Percentiles rank a stretch among this genome's conserved stretches.
Evolutionary conservation across 2,329 filamentous ascomycete genomes (phyloP).

Genomic region (Cytospora chrysosperma): DNA sequence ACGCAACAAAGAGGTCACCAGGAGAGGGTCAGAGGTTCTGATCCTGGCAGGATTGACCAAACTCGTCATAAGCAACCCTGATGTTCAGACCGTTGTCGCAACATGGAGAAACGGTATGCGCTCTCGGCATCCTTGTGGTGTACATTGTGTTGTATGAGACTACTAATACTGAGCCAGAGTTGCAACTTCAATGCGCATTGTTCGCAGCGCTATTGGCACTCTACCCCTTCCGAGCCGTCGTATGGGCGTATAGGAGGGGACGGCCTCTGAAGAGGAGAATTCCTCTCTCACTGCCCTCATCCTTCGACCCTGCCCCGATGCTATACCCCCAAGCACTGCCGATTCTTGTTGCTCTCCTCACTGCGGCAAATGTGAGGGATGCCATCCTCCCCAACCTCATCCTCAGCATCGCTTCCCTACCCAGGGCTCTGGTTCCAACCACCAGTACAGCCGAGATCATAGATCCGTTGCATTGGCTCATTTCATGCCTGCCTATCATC

Average conservation of each 20-base stretch:
- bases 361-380: slow-evolving; percentile 60
- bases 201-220: slow-evolving; percentile 43
- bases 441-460: slow-evolving; percentile 55
- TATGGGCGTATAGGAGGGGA: slow-evolving; percentile 46
- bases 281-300: slow-evolving; percentile 60
- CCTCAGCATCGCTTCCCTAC: slow-evolving; percentile 76
- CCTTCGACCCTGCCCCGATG: slow-evolving; percentile 91
- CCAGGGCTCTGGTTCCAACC: slow-evolving; percentile 69
- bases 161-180: slow-evolving; percentile 40
- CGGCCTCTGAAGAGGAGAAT: slow-evolving; percentile 29
- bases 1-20: slow-evolving; percentile 50
- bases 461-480: slow-evolving; percentile 73
- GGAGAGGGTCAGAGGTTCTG: slow-evolving; percentile 52
- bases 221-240: slow-evolving; percentile 61
- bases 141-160: too few relatives aligned
- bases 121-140: background rate
- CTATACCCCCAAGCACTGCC: slow-evolving; percentile 80
- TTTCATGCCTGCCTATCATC: slow-evolving; percentile 69
- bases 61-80: slow-evolving; percentile 47
- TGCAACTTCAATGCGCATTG: slow-evolving; percentile 38
- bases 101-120: slow-evolving; percentile 51
- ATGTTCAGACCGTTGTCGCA: slow-evolving; percentile 45
- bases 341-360: slow-evolving; percentile 71
- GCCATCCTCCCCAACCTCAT: slow-evolving; percentile 76
- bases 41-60: slow-evolving; percentile 50